Evolutionary conservation across 2,329 filamentous ascomycete genomes (phyloP).

Genomic region (Ramularia collo-cygni): DNA sequence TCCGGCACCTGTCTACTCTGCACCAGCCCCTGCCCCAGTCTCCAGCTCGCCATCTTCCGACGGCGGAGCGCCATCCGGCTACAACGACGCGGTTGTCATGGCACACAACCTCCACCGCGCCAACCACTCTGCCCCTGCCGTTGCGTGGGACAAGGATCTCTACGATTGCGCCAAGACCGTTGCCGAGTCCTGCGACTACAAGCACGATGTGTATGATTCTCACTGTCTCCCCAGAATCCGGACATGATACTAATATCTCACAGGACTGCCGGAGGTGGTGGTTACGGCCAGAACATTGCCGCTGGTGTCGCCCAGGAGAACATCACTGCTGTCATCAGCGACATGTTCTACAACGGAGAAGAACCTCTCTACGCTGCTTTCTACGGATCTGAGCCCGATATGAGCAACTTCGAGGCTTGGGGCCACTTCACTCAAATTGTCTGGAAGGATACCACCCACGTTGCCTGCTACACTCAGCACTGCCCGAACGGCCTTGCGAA

Average conservation of each 20-base stretch:
- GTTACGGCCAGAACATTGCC: constrained; percentile 91
- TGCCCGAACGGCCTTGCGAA: constrained; percentile 50
- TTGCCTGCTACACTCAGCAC: constrained; percentile 57
- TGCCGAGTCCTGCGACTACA: constrained; percentile 63
- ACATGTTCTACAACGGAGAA: constrained; percentile 87
- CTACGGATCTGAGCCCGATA: constrained; percentile 58
- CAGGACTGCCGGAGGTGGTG: constrained; percentile 51
- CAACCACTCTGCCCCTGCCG: constrained; percentile 64
- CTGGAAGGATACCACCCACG: constrained; percentile 55
- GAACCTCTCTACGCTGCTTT: constrained; percentile 49
- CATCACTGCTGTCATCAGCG: constrained; percentile 62
- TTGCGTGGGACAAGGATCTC: constrained; percentile 61
- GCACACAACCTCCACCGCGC: constrained; percentile 82
- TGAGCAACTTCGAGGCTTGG: constrained; percentile 57
- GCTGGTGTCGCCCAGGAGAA: constrained; percentile 52
- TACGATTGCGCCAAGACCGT: constrained; percentile 57
- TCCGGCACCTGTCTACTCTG: not conserved
- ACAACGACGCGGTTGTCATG: constrained; percentile 46
- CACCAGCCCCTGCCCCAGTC: constrained; percentile 2
- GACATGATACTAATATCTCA: constrained; percentile 27
- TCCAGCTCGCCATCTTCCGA: constrained; percentile 7
- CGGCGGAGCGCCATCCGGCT: constrained; percentile 16
- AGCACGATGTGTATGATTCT: constrained; percentile 69
- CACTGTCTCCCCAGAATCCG: too few species aligned
- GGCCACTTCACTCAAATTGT: constrained; percentile 73